Evolutionary conservation across 768 basidiomycete species (phyloP).

Genomic region (Kwoniella mangroviensis): DNA sequence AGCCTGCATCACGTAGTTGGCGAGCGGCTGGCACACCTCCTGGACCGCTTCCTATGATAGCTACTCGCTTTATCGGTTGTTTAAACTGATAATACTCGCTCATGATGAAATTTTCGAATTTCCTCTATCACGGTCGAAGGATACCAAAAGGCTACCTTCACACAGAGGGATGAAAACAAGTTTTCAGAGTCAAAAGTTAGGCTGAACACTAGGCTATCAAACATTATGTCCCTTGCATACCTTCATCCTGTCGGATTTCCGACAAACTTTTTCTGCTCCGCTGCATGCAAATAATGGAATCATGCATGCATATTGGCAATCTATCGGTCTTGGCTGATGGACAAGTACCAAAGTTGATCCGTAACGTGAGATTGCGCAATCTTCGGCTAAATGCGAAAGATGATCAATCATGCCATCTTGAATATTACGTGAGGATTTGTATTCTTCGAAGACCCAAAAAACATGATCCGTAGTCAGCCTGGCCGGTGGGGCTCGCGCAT

Average conservation of each 20-base stretch:
- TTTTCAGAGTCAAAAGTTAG: no score
- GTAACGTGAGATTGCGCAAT: neutral
- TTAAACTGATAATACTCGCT: slow-evolving; percentile 15
- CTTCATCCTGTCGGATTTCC: no score
- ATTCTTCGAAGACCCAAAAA: no score
- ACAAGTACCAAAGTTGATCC: neutral
- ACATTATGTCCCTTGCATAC: no score
- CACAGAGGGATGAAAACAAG: no score
- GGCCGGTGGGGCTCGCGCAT: no score
- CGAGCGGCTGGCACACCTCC: slow-evolving; percentile 36
- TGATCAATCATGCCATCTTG: neutral
- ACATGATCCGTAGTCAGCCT: no score
- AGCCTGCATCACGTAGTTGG: slow-evolving; percentile 40
- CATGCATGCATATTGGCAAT: neutral
- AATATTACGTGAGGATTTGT: no score
- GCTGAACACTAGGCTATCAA: no score
- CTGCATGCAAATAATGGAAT: neutral
- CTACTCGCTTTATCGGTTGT: slow-evolving; percentile 36
- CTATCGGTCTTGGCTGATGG: neutral
- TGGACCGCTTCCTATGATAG: slow-evolving; percentile 47
- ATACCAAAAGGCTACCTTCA: no score
- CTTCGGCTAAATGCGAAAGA: neutral
- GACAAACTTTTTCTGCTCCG: no score
- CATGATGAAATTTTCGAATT: neutral
- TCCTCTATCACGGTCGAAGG: no score